Base-by-base conservation (phyloP, 2,329 filamentous ascomycete genomes). In the Claviceps maximensis region DNA sequence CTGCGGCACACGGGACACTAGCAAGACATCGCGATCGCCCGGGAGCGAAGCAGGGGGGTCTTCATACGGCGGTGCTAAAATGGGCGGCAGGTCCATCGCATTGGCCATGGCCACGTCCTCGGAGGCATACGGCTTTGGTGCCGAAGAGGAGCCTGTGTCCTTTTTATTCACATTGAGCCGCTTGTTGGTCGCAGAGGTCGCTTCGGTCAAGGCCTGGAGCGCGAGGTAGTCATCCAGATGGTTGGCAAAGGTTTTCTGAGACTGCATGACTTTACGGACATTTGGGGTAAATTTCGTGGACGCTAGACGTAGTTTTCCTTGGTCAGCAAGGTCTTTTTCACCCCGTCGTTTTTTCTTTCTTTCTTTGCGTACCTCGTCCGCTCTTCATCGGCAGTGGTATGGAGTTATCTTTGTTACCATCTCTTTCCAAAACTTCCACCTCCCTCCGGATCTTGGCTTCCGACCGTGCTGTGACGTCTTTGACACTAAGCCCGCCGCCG, bases 191-290 rank as follows among this genome's bases (percentile, higher is more conserved):
- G 55, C 54, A 17, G 70, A 58, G 53, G 67, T 67, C 54, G 63
- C 67, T 53, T 71, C 71, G 49, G 67, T 65, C 31, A 71, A 69
- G n/a, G 72, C 69, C 55, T 75, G 72, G 60, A 81, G 71, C 9
- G 87, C 87, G 59, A 86, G 77, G 65, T 85, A 88, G 65, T 93
- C 87, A 59, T 87, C 85, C 47, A 91, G 76, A 65, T 91, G 84
- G 69, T 93, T 89, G 57, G 82, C 80, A 66, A 91, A 91, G 3
- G 86, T 89, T 71, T 91, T 89, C 63, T 89, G 85, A 27, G 84
- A 88, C 58, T 84, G 81, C 53, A 93, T 73, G 57, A 93, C 89
- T 69, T 84, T 84, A 60, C 87, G 80, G 27, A 89, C 84, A 58
- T 80, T 83, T 38, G 80, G 75, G 7, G 84, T 87, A 65, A 80